phyloP scores from a whole-genome alignment of 768 basidiomycete species.

The Mycena crocata region DNA sequence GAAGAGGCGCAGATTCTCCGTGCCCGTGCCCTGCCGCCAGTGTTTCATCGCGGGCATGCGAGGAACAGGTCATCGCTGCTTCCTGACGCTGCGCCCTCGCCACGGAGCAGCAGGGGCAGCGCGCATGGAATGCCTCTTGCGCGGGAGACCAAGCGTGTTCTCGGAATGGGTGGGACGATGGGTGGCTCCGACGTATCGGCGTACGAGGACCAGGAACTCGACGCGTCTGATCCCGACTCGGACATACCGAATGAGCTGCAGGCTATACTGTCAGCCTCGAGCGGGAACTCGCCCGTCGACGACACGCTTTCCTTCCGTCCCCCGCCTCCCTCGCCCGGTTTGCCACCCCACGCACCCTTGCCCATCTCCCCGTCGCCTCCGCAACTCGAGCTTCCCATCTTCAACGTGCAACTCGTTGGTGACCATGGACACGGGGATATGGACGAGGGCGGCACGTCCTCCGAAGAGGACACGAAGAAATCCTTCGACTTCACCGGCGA shows the following conservation, averaged over 20 bases:
- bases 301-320: constrained; percentile 53
- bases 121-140: constrained; percentile 51
- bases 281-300: constrained; percentile 48
- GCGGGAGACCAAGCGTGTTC: constrained; percentile 62
- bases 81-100: constrained; percentile 33
- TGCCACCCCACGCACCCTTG: constrained; percentile 55
- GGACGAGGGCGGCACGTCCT: constrained; percentile 53
- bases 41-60: constrained; percentile 49
- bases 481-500: constrained; percentile 91
- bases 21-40: constrained; percentile 37
- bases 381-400: constrained; percentile 47
- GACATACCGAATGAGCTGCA: constrained; percentile 87
- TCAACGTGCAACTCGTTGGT: constrained; percentile 59
- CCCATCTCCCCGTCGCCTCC: constrained; percentile 41
- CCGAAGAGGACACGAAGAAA: constrained; percentile 78
- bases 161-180: constrained; percentile 77
- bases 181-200: constrained; percentile 66
- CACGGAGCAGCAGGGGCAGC: constrained; percentile 25
- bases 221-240: constrained; percentile 74
- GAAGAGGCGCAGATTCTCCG: constrained; percentile 14
- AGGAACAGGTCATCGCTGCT: constrained; percentile 41
- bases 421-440: constrained; percentile 54
- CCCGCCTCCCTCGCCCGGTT: constrained; percentile 53
- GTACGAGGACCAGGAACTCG: constrained; percentile 56
- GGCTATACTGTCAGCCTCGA: constrained; percentile 61